Evolutionary conservation across 495 filamentous ascomycete species (phyloP).

Genomic region (Corynascus novoguineensis): DNA sequence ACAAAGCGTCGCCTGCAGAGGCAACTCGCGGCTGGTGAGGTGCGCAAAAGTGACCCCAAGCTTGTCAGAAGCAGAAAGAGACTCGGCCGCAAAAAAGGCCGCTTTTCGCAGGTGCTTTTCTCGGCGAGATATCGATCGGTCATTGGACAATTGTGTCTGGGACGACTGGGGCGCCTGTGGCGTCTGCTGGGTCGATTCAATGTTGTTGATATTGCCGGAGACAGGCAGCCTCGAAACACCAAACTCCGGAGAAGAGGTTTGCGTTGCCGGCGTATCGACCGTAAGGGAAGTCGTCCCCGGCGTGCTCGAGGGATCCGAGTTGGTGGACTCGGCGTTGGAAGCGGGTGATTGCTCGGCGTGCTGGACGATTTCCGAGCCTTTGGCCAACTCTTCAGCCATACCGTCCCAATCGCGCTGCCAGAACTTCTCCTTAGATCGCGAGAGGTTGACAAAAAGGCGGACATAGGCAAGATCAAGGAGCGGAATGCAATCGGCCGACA

Average conservation of each 20-base stretch:
- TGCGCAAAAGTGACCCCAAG: slow-evolving; percentile 83
- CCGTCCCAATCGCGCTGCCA: slow-evolving; percentile 92
- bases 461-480: slow-evolving; percentile 93
- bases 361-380: slow-evolving; percentile 65
- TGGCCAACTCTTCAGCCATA: slow-evolving; percentile 85
- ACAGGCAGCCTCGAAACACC: slow-evolving; percentile 30
- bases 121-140: slow-evolving; percentile 43
- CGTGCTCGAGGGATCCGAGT: slow-evolving; percentile 47
- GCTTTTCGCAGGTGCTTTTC: slow-evolving; percentile 90
- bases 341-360: slow-evolving; percentile 62
- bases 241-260: slow-evolving; percentile 49
- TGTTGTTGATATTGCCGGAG: slow-evolving; percentile 23
- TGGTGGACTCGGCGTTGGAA: slow-evolving; percentile 47
- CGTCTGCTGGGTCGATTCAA: slow-evolving; percentile 18
- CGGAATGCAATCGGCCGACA: slow-evolving; percentile 91
- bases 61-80: slow-evolving; percentile 83
- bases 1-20: slow-evolving; percentile 88
- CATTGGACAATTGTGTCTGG: slow-evolving; percentile 28
- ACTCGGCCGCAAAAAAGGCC: slow-evolving; percentile 91
- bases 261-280: slow-evolving; percentile 50
- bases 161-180: no score
- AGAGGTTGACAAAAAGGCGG: slow-evolving; percentile 86
- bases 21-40: slow-evolving; percentile 81
- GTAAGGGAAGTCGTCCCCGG: slow-evolving; percentile 46
- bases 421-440: slow-evolving; percentile 85